Conservation (phyloP, 2,329 filamentous ascomycete species). For the Aspergillus thermomutatus region DNA sequence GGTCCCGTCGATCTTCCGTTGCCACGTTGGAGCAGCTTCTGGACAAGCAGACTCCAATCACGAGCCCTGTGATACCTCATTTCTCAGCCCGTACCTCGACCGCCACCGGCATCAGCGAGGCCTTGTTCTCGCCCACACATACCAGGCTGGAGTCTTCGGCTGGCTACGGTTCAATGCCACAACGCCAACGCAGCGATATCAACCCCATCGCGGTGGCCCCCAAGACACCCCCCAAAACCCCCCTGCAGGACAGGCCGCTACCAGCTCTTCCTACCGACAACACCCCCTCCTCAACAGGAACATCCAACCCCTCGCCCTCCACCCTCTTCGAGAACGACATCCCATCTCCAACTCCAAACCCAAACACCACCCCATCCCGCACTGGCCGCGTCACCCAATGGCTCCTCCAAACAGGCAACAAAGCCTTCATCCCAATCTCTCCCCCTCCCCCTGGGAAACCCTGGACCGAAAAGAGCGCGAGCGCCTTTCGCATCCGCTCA, state of each 20-base stretch:
- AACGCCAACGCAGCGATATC: not conserved
- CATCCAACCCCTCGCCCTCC: constrained; percentile 5
- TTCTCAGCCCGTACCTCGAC: constrained; percentile 23
- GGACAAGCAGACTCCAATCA: constrained; percentile 13
- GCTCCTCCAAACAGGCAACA: constrained; percentile 23
- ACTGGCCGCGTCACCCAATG: constrained; percentile 30
- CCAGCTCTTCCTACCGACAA: constrained; percentile 19
- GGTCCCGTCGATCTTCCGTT: constrained; percentile 25
- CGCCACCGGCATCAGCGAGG: constrained; percentile 13
- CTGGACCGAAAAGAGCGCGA: constrained; percentile 13
- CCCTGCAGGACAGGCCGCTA: constrained; percentile 20
- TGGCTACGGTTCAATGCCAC: constrained; percentile 2
- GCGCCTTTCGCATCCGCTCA: constrained; percentile 24
- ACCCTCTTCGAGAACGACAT: constrained; percentile 2
- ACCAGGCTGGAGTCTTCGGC: constrained; percentile 11
- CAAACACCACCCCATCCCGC: constrained; percentile 17
- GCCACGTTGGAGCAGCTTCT: constrained; percentile 21
- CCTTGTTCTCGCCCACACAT: constrained; percentile 7
- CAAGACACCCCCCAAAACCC: constrained; percentile 20
- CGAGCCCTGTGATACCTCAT: constrained; percentile 28
- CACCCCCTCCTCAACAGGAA: constrained; percentile 2
- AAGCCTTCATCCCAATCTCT: constrained; percentile 4
- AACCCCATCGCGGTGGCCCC: not conserved
- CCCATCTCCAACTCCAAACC: constrained; percentile 8
- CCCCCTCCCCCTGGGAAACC: constrained; percentile 13